Base-by-base conservation (phyloP, 371 early-diverging fungal species). In the Lichtheimia hyalospora region DNA sequence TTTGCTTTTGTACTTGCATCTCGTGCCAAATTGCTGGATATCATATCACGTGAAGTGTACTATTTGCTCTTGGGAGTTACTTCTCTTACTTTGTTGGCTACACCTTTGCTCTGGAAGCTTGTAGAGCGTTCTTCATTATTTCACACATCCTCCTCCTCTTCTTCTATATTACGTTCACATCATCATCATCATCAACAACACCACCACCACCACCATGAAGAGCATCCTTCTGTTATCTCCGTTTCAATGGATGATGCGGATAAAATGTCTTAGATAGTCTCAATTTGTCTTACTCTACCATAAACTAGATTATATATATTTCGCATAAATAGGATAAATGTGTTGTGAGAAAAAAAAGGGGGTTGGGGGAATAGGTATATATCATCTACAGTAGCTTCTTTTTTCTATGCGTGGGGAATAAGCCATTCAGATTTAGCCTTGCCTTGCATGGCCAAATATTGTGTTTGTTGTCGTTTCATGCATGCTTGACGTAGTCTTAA, bases 1-100 rank as follows among this genome's bases (percentile, higher is more conserved):
- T 87, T 86, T 58, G 79, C 74, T 3, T 87, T 86, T 69, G 83
- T 87, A 2, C 60, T 87, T 1, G 84, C 84, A 2, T 79, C 84
- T 25, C 69, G 81, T 41, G 85, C 84, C 12, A 87, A 87, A 58
- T 74, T 77, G 57, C 66, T 77, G 8, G 65, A 70, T 12, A 78
- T 84, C 48, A 78, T 87, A 15, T 69, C 81, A 1, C 67, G 87
- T 12, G 88, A 87, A 61, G 74, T 78, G 3, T 87, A 81, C 54
- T 85, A 85, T 69, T 56, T 85, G 14, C 63, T 87, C 43, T 52
- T 86, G 23, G 85, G 80, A 5, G 69, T 76, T 7, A 84, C 88
- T 0, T 68, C 84, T 1, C 59, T 87, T 15, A 77, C 84, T 1
- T 60, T 87, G 18, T 63, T 87, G 54, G 66, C 83, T 12, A 81